phyloP scores from a whole-genome alignment of 2,329 filamentous ascomycete genomes.

The Grosmannia clavigera region DNA sequence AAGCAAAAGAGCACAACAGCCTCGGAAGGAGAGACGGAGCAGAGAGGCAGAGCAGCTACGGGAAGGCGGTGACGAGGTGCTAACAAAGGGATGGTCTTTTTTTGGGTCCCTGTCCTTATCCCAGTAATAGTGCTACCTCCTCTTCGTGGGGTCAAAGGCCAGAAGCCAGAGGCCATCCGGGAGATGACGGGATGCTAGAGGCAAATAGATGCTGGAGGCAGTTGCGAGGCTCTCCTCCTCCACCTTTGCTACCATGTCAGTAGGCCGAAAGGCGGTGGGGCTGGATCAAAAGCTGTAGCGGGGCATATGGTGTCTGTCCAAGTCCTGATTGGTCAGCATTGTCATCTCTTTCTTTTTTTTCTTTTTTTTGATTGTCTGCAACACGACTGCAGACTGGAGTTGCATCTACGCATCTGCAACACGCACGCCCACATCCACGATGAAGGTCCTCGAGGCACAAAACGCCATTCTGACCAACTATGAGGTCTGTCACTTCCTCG shows the following conservation, averaged over 20 bases:
- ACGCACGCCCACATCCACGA: conserved; percentile 17
- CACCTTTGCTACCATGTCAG: neutral
- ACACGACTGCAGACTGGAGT: neutral
- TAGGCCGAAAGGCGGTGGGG: too few species aligned
- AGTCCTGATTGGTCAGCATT: neutral
- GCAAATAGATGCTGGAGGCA: neutral
- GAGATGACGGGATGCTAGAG: conserved; percentile 1
- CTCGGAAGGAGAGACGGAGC: neutral
- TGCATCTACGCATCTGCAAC: neutral
- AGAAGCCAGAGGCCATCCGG: neutral
- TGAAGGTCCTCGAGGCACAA: conserved; percentile 63
- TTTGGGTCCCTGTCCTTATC: neutral
- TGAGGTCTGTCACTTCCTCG: conserved; percentile 57
- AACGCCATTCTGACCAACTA: conserved; percentile 59
- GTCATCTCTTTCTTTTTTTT: neutral
- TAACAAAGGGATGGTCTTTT: neutral
- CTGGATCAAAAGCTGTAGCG: neutral
- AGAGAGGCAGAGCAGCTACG: neutral
- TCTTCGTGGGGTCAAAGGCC: neutral
- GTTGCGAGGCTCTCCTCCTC: neutral
- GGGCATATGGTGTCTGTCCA: neutral
- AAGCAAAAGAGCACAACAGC: neutral
- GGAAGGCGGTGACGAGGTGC: neutral
- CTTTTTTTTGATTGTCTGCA: too few species aligned
- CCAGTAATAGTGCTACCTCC: too few species aligned